These are phyloP conservation scores for Zymoseptoria passerinii DNA, from an alignment of 2,329 filamentous ascomycete species.

Conservation along the genomic window DNA sequence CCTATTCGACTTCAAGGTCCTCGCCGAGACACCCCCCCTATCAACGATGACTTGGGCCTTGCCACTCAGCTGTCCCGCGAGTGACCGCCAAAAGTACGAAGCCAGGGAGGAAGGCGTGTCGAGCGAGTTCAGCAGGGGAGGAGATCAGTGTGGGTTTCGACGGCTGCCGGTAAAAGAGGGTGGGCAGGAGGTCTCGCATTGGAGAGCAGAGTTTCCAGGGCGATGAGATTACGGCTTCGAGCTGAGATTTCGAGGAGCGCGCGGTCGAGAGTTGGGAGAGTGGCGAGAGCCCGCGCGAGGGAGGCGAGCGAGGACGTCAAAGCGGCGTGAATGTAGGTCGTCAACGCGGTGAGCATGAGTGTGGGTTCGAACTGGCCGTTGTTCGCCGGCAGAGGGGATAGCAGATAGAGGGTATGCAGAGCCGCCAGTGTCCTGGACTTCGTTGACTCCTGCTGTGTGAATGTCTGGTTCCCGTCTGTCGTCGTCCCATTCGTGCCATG, in stretches of 20 bases:
- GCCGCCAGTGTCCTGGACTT: conserved; percentile 66
- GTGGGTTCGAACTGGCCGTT: conserved; percentile 52
- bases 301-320: conserved; percentile 70
- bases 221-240: conserved; percentile 85
- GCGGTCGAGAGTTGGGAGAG: conserved; percentile 72
- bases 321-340: conserved; percentile 72
- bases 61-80: conserved; percentile 67
- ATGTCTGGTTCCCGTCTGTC: conserved; percentile 33
- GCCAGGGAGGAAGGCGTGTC: conserved; percentile 64
- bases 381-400: conserved; percentile 56
- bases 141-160: conserved; percentile 41
- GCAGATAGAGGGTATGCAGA: conserved; percentile 66
- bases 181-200: conserved; percentile 60
- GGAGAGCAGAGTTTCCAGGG: conserved; percentile 69
- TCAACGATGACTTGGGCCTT: conserved; percentile 78
- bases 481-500: background rate
- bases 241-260: conserved; percentile 73
- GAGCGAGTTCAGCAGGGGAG: conserved; percentile 63
- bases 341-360: conserved; percentile 66
- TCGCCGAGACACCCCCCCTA: conserved; percentile 72
- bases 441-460: conserved; percentile 61
- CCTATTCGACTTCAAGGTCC: conserved; percentile 69
- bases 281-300: conserved; percentile 66
- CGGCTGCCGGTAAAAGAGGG: conserved; percentile 49
- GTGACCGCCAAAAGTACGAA: conserved; percentile 86